Conservation (phyloP, 495 filamentous ascomycete species). For the Aspergillus avenaceus region DNA sequence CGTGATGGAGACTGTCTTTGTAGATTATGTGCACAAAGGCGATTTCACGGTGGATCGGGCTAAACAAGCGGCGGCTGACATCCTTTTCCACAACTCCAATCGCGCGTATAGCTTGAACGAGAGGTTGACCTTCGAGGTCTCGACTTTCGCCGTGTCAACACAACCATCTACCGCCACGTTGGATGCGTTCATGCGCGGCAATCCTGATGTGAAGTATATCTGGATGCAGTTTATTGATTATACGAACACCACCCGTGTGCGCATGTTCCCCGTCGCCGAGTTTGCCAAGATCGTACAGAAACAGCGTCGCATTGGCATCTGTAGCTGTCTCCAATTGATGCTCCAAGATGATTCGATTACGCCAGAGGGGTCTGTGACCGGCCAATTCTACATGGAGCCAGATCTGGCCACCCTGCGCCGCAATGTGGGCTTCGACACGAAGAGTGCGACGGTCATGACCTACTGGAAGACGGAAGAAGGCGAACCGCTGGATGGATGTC, state of each 20-base stretch:
- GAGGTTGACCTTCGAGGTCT: slow-evolving; percentile 8
- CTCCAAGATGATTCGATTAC: slow-evolving; percentile 45
- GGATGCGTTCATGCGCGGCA: slow-evolving; percentile 19
- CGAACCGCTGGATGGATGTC: slow-evolving; percentile 42
- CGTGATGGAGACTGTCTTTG: slow-evolving; percentile 62
- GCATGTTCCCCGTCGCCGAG: slow-evolving; percentile 64
- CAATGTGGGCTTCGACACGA: slow-evolving; percentile 43
- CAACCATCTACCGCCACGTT: slow-evolving; percentile 9
- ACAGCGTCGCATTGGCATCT: slow-evolving; percentile 51
- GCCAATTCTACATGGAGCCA: slow-evolving; percentile 58
- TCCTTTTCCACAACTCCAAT: slow-evolving; percentile 71
- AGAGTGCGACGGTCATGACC: slow-evolving; percentile 54
- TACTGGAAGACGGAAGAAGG: slow-evolving; percentile 48
- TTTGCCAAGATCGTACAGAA: slow-evolving; percentile 55
- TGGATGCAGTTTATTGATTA: slow-evolving; percentile 80
- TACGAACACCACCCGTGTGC: slow-evolving; percentile 62
- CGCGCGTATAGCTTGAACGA: slow-evolving; percentile 53
- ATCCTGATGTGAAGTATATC: slow-evolving; percentile 49
- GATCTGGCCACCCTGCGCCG: slow-evolving; percentile 54
- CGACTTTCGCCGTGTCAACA: neutral
- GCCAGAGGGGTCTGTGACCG: slow-evolving; percentile 39
- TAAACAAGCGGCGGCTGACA: slow-evolving; percentile 49
- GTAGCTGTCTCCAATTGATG: slow-evolving; percentile 50
- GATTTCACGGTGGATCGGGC: slow-evolving; percentile 59
- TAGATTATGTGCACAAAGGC: slow-evolving; percentile 55